Evolutionary conservation across 2,329 filamentous ascomycete genomes (phyloP).

Genomic region (Fusarium floridanum): DNA sequence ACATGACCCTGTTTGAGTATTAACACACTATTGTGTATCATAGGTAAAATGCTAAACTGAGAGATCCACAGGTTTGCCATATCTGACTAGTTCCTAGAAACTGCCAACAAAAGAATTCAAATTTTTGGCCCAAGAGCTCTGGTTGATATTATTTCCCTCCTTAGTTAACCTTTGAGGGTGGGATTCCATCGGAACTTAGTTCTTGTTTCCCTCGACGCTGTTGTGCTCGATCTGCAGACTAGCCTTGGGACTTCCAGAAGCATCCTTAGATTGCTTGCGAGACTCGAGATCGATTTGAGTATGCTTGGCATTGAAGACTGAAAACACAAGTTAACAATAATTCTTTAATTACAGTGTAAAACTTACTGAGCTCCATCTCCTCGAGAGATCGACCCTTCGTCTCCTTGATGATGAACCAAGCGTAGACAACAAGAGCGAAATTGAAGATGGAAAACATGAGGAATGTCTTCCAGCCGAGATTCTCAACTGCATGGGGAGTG

Average conservation of each 20-base stretch:
- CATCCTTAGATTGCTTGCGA: neutral
- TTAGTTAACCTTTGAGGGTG: no score
- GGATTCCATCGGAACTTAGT: neutral
- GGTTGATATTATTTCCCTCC: neutral
- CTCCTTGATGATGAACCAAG: slow-evolving; percentile 59
- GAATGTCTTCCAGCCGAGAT: slow-evolving; percentile 62
- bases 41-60: neutral
- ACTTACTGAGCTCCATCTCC: slow-evolving; percentile 44
- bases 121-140: neutral
- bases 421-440: slow-evolving; percentile 58
- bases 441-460: slow-evolving; percentile 65
- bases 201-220: slow-evolving; percentile 2
- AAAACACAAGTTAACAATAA: neutral
- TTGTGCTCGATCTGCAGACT: slow-evolving; percentile 14
- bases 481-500: slow-evolving; percentile 61
- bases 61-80: neutral
- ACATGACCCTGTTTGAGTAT: neutral
- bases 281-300: slow-evolving; percentile 26
- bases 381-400: slow-evolving; percentile 44
- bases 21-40: neutral
- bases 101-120: neutral
- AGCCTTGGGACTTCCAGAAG: slow-evolving; percentile 7
- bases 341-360: neutral
- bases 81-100: neutral
- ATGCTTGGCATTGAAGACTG: slow-evolving; percentile 41